These are phyloP conservation scores for Pyronema omphalodes DNA, from an alignment of 495 filamentous ascomycete genomes.

Conservation along the genomic window DNA sequence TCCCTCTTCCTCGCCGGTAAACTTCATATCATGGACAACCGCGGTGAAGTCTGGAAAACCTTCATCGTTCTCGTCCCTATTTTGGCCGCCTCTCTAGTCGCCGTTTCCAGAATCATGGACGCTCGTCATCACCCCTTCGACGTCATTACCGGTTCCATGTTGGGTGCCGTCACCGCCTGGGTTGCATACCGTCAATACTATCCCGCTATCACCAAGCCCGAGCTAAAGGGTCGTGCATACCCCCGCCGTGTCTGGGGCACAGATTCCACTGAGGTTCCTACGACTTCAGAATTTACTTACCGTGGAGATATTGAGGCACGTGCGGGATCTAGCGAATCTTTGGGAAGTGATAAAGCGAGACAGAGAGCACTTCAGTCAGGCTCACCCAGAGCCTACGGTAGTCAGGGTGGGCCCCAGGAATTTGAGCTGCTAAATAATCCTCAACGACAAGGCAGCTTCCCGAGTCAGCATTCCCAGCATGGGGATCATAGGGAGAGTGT, in stretches of 20 bases:
- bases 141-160: conserved; percentile 56
- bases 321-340: neutral
- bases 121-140: conserved; percentile 81
- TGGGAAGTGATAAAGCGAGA: neutral
- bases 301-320: neutral
- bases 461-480: neutral
- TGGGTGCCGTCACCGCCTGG: conserved; percentile 36
- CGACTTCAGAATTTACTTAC: neutral
- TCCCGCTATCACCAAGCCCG: conserved; percentile 36
- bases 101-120: conserved; percentile 52
- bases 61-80: conserved; percentile 46
- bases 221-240: conserved; percentile 43
- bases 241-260: conserved; percentile 42
- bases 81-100: conserved; percentile 36
- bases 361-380: neutral
- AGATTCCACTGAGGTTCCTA: conserved; percentile 7
- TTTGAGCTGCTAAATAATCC: neutral
- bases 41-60: conserved; percentile 27
- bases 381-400: neutral
- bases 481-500: neutral
- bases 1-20: conserved; percentile 50
- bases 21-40: conserved; percentile 33
- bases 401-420: neutral
- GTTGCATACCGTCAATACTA: conserved; percentile 39
- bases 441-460: neutral